phyloP scores from a whole-genome alignment of 257 asterid genomes.

The Coffea canephora region DNA sequence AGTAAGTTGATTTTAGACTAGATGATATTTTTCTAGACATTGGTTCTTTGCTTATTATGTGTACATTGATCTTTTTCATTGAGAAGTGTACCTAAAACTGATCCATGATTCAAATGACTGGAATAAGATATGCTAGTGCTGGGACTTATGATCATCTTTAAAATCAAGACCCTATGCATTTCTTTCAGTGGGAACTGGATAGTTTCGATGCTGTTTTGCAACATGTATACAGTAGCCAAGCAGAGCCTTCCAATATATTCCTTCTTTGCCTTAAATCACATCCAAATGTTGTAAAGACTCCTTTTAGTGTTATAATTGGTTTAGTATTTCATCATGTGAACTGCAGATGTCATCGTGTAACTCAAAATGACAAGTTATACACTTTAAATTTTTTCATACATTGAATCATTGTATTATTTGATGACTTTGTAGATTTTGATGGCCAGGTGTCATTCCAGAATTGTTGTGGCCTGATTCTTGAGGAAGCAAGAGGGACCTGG shows the following conservation, averaged over 20 bases:
- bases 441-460: slow-evolving; percentile 62
- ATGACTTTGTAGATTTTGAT: slow-evolving; percentile 21
- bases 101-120: too few species aligned
- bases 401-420: slow-evolving; percentile 7
- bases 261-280: too few species aligned
- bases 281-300: not conserved
- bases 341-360: not conserved
- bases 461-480: slow-evolving; percentile 52
- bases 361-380: too few species aligned
- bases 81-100: too few species aligned
- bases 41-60: not conserved
- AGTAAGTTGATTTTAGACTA: slow-evolving; percentile 46
- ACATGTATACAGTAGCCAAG: not conserved
- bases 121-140: too few species aligned
- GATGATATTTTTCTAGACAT: slow-evolving; percentile 1
- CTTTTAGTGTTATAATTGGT: not conserved
- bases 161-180: too few species aligned
- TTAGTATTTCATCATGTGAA: not conserved
- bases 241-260: too few species aligned
- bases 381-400: too few species aligned
- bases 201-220: not conserved
- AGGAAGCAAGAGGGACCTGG: slow-evolving; percentile 91
- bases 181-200: too few species aligned
- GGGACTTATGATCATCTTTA: too few species aligned
- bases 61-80: too few species aligned